These are phyloP conservation scores for Stagonosporopsis cucurbitacearum DNA, from an alignment of 2,329 filamentous ascomycete genomes.

Conservation along the genomic window DNA sequence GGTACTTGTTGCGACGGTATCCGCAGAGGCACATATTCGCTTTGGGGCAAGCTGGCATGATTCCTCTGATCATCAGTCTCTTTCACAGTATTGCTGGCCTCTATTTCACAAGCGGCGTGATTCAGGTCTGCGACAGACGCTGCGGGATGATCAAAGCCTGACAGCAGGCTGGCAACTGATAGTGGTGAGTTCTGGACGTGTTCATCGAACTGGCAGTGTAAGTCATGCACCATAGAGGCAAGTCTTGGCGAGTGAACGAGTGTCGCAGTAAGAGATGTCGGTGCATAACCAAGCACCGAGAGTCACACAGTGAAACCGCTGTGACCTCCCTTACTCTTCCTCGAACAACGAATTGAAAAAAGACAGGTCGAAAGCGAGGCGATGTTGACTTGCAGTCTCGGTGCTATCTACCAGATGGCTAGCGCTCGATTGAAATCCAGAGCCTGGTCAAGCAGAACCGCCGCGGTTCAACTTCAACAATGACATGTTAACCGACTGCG, in stretches of 20 bases:
- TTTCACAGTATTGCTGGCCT: too few relatives aligned
- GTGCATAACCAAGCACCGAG: constrained; percentile 6
- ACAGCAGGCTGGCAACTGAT: neutral
- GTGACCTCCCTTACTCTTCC: neutral
- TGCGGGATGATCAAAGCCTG: neutral
- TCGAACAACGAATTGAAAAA: neutral
- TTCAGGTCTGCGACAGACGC: neutral
- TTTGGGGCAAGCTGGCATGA: neutral
- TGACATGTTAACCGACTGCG: constrained; percentile 17
- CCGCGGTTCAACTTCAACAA: too few relatives aligned
- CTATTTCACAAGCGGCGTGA: neutral
- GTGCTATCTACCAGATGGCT: neutral
- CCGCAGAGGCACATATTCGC: neutral
- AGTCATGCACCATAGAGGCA: neutral
- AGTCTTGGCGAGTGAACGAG: neutral
- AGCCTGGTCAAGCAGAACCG: constrained; percentile 9
- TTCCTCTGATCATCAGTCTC: neutral
- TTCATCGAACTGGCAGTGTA: neutral
- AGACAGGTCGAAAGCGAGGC: neutral
- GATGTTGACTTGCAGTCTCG: neutral
- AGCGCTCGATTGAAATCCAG: constrained; percentile 4
- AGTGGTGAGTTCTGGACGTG: neutral
- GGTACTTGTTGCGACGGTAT: neutral
- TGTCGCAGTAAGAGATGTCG: neutral
- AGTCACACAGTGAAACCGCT: neutral